A percentile compares a stretch with the other conserved stretches of the same genome.
Conservation (phyloP, 1,284 basidiomycete genomes). For the Marasmius tenuissimus region DNA sequence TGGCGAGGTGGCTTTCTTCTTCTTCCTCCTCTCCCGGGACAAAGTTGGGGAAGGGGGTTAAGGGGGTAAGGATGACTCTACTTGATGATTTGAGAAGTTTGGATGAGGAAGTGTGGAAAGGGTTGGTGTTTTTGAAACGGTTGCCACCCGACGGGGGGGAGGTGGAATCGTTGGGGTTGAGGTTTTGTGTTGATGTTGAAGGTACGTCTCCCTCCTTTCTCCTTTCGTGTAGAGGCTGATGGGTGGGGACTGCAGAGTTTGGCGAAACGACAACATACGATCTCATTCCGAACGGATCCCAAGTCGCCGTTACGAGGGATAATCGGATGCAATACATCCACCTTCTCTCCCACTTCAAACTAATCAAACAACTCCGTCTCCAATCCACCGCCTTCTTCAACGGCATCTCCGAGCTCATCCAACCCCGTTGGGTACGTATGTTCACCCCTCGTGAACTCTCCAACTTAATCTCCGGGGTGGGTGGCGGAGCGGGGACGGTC, state of each 20-base stretch:
- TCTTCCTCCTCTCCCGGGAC: background rate
- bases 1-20: constrained; percentile 66
- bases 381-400: constrained; percentile 88
- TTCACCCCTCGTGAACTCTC: constrained; percentile 7
- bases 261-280: constrained; percentile 80
- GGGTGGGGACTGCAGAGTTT: constrained; percentile 59
- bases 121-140: constrained; percentile 91
- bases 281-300: constrained; percentile 82
- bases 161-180: constrained; percentile 89
- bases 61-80: constrained; percentile 65
- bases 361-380: constrained; percentile 85
- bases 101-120: constrained; percentile 92
- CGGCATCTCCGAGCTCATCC: constrained; percentile 86
- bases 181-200: constrained; percentile 88
- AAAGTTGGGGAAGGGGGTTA: too few species aligned
- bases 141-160: constrained; percentile 65
- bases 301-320: constrained; percentile 86
- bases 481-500: too few species aligned
- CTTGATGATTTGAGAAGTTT: constrained; percentile 89
- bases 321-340: constrained; percentile 93
- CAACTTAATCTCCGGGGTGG: too few species aligned
- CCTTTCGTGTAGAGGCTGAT: too few species aligned
- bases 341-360: constrained; percentile 85
- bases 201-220: constrained; percentile 45
- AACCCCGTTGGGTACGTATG: constrained; percentile 83